Evolutionary conservation across 352 stramenopile species (phyloP), one percentile per base, ranked within the genome.

Genomic region (Lagenidium giganteum): DNA sequence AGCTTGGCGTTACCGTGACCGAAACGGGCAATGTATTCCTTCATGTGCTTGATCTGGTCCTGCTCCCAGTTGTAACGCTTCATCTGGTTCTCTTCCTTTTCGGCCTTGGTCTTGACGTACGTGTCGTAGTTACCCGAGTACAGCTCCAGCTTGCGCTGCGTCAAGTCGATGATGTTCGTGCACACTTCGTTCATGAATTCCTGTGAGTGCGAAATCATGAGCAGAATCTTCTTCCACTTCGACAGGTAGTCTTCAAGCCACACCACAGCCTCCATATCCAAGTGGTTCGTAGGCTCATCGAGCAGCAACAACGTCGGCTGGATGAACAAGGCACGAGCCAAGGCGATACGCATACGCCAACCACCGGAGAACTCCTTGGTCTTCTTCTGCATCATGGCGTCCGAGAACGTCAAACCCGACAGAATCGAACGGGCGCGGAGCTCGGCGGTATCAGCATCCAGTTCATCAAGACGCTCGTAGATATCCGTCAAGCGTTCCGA

Each of bases 111-210:
- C 67, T 98, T 88, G 52, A 98, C 78, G 74, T 98, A 99, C 62
- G 90, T 93, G 72, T 99, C 95, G 73, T 98, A 99, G 68, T 99
- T 99, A 65, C 96, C 96, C 34, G 83, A 70, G 70, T 98, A 99
- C 71, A 98, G 98, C 51, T 92, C 76, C n/a, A 99, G 78, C 61
- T 97, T 97, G 43, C 89, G 87, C 41, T 88, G 70, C 36, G 71
- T 95, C 37, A 99, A 87, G 34, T 98, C 90, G 33, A 99, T 96
- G 42, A 98, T 98, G 71, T 99, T 97, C 16, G 96, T 99, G 55
- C 93, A 98, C 38, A 99, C 96, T 51, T 95, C 92, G 72, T 99
- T 99, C 60, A 99, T 87, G 62, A 99, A 99, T 64, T 98, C 95
- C 70, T 98, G 93, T 47, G 94, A 98, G 81, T 99, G 96, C 28